Evolutionary conservation across 169 alveolate species (phyloP), one percentile per base, ranked within the genome.

Genomic region (Babesia ovis): DNA sequence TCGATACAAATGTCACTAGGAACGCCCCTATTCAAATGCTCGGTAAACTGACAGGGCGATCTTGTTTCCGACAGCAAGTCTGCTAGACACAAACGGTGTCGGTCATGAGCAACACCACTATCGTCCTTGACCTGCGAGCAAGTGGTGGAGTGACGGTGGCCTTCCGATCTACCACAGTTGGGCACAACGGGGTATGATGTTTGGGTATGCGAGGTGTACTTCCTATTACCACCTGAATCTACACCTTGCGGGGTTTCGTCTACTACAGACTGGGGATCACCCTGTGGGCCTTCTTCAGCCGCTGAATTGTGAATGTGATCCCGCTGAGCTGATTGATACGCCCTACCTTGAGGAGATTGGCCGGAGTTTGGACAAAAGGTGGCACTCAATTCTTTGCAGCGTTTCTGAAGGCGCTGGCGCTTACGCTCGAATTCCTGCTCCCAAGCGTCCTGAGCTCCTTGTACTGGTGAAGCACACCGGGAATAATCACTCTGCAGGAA

Each of bases 401-500:
- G 74, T 0, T 56, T 29, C 48, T 48, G 3, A 12, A 64, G 62
- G 18, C 59, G 43, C 61, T 23, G 32, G 22, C 74, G 3, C 25
- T 37, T n/a, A 23, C 53, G 61, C 46, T 50, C 62, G 4, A 64
- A 34, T 34, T 45, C 74, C 32, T 41, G 62, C 6, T 50, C 20
- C 74, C 59, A 64, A 23, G 12, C 34, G 16, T 46, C 62, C 53
- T 46, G 59, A 22, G 0, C 42, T 4, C 23, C 12, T 22, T 4
- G 25, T 3, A 20, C 46, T 35, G 45, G 34, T 4, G 22, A 27
- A 11, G 58, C 16, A 23, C 23, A 2, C 23, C 48, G 11, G 9
- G 34, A 14, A 31, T 5, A 50, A 42, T 64, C 74, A 48, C 74
- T 64, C 74, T 64, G 74, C 32, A 25, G 3, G 55, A 55, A 64